Evolutionary conservation across 1,284 basidiomycete genomes (phyloP).

Genomic region (Porogramme epimiltina): DNA sequence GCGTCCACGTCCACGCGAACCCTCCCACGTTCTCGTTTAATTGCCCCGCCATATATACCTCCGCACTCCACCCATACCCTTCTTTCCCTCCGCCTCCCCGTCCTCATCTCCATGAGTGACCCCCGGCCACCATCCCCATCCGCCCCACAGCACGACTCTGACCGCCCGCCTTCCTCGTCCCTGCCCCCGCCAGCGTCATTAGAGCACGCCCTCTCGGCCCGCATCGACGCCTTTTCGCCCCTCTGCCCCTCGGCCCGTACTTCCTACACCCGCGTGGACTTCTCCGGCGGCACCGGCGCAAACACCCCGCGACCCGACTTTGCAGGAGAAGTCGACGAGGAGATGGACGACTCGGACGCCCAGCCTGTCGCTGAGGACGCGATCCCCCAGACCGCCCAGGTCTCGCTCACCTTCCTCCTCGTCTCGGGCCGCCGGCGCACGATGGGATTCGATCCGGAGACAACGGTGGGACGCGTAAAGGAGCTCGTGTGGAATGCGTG

Average conservation of each 20-base stretch:
- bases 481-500: slow-evolving; percentile 85
- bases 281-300: slow-evolving; percentile 22
- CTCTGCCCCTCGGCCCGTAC: slow-evolving; percentile 39
- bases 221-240: slow-evolving; percentile 28
- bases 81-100: not conserved
- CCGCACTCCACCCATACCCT: slow-evolving; percentile 4
- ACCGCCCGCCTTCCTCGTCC: not conserved
- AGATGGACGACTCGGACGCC: slow-evolving; percentile 19
- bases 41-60: slow-evolving; percentile 18
- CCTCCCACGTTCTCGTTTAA: slow-evolving; percentile 24
- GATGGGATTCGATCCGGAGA: slow-evolving; percentile 80
- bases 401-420: slow-evolving; percentile 74
- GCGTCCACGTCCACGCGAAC: slow-evolving; percentile 16
- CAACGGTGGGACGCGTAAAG: slow-evolving; percentile 79
- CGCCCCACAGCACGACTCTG: slow-evolving; percentile 1
- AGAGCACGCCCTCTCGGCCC: slow-evolving; percentile 18
- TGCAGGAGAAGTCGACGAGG: slow-evolving; percentile 19
- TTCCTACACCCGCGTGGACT: slow-evolving; percentile 39
- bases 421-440: slow-evolving; percentile 73
- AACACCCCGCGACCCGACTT: slow-evolving; percentile 19
- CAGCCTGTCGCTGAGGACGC: slow-evolving; percentile 24
- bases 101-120: slow-evolving; percentile 11
- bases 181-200: slow-evolving; percentile 13
- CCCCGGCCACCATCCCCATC: slow-evolving; percentile 11
- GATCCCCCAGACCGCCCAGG: slow-evolving; percentile 63